Evolutionary conservation across 139 green algal species (phyloP).

Genomic region (Auxenochlorella pyrenoidosa): DNA sequence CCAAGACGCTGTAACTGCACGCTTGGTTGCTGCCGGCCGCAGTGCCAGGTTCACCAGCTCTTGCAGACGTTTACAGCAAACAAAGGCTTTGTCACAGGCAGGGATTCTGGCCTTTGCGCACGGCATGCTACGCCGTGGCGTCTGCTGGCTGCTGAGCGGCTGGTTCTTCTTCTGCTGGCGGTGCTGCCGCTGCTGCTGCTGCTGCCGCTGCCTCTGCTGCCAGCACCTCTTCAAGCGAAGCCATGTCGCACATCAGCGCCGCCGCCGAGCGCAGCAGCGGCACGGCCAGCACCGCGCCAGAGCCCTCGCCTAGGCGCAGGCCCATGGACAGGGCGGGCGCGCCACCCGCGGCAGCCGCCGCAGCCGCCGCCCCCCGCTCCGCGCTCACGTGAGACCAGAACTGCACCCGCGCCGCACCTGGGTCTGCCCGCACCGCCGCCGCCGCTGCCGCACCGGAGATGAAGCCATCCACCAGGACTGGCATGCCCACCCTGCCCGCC

Average conservation of each 20-base stretch:
- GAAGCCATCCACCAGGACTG: conserved; percentile 57
- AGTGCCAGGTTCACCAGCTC: no score
- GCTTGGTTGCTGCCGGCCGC: no score
- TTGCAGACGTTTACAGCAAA: no score
- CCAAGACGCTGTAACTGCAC: no score
- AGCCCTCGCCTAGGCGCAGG: conserved; percentile 60
- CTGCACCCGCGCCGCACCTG: conserved; percentile 23
- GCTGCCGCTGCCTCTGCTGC: not conserved
- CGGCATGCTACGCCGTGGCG: no score
- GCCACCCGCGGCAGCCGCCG: not conserved
- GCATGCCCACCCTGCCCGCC: conserved; percentile 25
- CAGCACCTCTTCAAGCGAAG: conserved; percentile 35
- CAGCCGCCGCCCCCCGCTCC: conserved; percentile 41
- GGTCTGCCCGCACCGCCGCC: conserved; percentile 40
- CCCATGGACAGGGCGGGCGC: conserved; percentile 50
- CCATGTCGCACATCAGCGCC: conserved; percentile 54
- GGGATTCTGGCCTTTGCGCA: no score
- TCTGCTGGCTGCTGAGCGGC: not conserved
- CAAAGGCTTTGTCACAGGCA: no score
- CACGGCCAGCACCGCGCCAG: conserved; percentile 54
- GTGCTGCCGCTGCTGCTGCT: not conserved
- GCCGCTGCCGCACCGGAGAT: conserved; percentile 53
- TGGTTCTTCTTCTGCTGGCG: not conserved
- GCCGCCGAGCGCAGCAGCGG: conserved; percentile 53
- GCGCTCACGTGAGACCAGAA: conserved; percentile 54